These are phyloP conservation scores for Agrocybe pediades DNA, from an alignment of 768 basidiomycete genomes.

Conservation along the genomic window DNA sequence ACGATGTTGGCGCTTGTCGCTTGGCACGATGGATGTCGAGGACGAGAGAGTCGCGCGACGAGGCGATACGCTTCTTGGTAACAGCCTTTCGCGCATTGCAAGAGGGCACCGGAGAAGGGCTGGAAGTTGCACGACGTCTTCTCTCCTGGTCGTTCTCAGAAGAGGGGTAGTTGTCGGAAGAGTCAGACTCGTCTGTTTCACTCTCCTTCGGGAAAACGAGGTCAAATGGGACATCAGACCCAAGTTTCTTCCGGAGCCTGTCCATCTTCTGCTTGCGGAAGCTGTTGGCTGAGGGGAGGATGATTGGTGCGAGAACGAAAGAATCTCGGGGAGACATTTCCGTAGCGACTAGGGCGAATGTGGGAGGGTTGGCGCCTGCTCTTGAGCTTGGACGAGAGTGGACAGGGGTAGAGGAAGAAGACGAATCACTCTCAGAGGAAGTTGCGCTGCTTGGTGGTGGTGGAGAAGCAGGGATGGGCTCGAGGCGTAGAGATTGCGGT, in stretches of 20 bases:
- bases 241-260: conserved; percentile 59
- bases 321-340: conserved; percentile 21
- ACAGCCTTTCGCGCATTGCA: conserved; percentile 9
- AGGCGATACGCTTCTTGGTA: conserved; percentile 16
- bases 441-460: conserved; percentile 11
- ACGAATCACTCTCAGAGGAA: neutral
- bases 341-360: neutral
- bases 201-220: conserved; percentile 55
- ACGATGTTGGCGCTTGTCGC: conserved; percentile 8
- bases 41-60: conserved; percentile 23
- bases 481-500: conserved; percentile 20
- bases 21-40: conserved; percentile 18
- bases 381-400: neutral
- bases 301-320: conserved; percentile 36
- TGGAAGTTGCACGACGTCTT: conserved; percentile 1
- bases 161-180: conserved; percentile 6
- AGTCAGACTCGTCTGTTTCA: neutral
- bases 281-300: conserved; percentile 40
- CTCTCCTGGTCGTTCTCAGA: neutral
- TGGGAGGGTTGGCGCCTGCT: neutral
- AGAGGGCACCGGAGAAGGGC: conserved; percentile 14
- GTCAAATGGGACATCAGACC: conserved; percentile 60
- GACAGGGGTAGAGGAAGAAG: conserved; percentile 6
- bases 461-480: conserved; percentile 31
- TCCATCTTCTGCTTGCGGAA: conserved; percentile 63